Percentiles rank a stretch among this genome's conserved stretches.
phyloP scores from a whole-genome alignment of 2,329 filamentous ascomycete genomes.

The Hymenoscyphus repandus region DNA sequence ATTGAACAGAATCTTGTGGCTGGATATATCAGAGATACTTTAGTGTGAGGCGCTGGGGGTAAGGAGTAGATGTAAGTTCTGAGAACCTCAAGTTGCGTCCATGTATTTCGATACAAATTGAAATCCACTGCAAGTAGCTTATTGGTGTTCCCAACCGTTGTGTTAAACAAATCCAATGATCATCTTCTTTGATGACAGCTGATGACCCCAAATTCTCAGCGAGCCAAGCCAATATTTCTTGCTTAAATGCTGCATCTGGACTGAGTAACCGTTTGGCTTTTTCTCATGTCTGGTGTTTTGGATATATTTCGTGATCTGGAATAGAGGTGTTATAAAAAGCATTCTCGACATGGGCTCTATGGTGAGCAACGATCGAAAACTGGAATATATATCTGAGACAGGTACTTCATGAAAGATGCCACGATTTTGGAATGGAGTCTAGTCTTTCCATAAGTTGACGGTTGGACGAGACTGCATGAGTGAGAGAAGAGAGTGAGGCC shows the following conservation, averaged over 20 bases:
- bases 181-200: background rate
- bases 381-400: no score
- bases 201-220: background rate
- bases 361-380: no score
- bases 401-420: no score
- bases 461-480: no score
- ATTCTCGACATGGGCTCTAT: no score
- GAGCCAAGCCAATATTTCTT: background rate
- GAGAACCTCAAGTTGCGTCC: background rate
- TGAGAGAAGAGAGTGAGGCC: no score
- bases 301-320: no score
- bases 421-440: no score
- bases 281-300: no score
- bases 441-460: no score
- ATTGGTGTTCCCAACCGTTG: background rate
- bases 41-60: background rate
- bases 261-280: background rate
- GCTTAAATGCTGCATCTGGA: background rate
- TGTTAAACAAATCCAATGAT: background rate
- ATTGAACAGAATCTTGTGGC: background rate
- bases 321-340: no score
- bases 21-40: background rate
- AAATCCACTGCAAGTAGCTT: background rate
- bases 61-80: background rate
- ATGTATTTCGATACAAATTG: background rate